phyloP scores from a whole-genome alignment of 2,329 filamentous ascomycete genomes.

The Ophiostoma tasmaniense region DNA sequence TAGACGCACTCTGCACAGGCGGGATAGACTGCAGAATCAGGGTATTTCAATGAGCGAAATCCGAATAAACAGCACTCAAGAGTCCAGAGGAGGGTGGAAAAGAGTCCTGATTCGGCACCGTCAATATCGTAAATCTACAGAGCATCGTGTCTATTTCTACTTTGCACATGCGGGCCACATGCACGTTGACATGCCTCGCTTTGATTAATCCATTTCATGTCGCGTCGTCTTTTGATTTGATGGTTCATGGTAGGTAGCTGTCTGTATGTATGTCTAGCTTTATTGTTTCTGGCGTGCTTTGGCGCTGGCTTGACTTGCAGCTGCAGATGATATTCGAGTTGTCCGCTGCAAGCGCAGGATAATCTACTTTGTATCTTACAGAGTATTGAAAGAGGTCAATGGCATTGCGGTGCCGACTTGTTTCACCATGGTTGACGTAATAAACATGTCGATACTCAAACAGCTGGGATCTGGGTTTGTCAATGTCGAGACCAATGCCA shows the following conservation, averaged over 20 bases:
- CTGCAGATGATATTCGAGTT: background rate
- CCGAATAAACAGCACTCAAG: background rate
- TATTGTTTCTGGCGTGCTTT: background rate
- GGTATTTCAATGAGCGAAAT: background rate
- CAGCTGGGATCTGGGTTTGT: no score
- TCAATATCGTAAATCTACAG: background rate
- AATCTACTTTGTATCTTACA: background rate
- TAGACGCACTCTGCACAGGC: background rate
- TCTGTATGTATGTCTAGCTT: background rate
- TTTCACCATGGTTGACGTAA: background rate
- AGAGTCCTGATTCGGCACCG: background rate
- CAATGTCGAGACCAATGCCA: background rate
- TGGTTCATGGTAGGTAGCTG: background rate
- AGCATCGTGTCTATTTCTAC: background rate
- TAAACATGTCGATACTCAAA: background rate
- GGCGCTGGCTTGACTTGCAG: background rate
- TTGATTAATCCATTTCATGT: background rate
- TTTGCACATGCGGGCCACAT: conserved; percentile 13
- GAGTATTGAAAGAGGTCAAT: background rate
- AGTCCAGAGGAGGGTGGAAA: background rate
- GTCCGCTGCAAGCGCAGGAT: conserved; percentile 13
- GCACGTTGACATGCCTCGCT: conserved; percentile 12
- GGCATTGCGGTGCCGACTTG: background rate
- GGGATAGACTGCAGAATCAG: background rate
- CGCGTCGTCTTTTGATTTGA: background rate